These are phyloP conservation scores for Mucor mucedo DNA, from an alignment of 371 early-diverging fungal species.

Conservation along the genomic window DNA sequence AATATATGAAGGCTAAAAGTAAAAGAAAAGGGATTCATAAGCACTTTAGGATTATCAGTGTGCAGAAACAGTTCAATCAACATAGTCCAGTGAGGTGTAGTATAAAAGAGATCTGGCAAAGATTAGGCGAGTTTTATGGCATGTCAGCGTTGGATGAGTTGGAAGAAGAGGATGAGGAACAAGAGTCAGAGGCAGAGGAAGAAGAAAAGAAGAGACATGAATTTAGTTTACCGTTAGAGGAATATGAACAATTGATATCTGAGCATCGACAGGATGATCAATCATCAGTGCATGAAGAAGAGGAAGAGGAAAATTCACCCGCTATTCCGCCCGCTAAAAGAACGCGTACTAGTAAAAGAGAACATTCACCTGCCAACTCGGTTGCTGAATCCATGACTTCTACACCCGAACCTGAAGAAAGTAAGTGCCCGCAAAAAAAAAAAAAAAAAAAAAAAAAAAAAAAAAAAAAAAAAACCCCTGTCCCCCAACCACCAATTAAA, in stretches of 20 bases:
- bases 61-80: conserved; percentile 64
- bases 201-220: conserved; percentile 43
- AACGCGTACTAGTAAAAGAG: conserved; percentile 49
- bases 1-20: background rate
- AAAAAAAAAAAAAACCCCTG: background rate
- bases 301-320: conserved; percentile 29
- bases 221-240: conserved; percentile 60
- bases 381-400: conserved; percentile 60
- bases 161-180: conserved; percentile 56
- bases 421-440: conserved; percentile 24
- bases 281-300: conserved; percentile 29
- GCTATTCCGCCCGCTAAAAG: conserved; percentile 49
- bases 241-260: conserved; percentile 63
- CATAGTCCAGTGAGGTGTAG: conserved; percentile 48
- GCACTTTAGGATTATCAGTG: conserved; percentile 67
- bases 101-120: conserved; percentile 59
- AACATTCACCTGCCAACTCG: conserved; percentile 61
- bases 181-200: conserved; percentile 43
- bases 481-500: conserved; percentile 9
- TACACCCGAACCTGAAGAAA: conserved; percentile 65
- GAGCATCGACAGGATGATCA: conserved; percentile 58
- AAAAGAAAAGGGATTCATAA: conserved; percentile 59
- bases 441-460: background rate
- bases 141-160: conserved; percentile 62
- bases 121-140: conserved; percentile 57